Percentiles rank a stretch among this genome's conserved stretches.
Conservation (phyloP, 2,329 filamentous ascomycete genomes). For the Xylariaceae sp. region DNA sequence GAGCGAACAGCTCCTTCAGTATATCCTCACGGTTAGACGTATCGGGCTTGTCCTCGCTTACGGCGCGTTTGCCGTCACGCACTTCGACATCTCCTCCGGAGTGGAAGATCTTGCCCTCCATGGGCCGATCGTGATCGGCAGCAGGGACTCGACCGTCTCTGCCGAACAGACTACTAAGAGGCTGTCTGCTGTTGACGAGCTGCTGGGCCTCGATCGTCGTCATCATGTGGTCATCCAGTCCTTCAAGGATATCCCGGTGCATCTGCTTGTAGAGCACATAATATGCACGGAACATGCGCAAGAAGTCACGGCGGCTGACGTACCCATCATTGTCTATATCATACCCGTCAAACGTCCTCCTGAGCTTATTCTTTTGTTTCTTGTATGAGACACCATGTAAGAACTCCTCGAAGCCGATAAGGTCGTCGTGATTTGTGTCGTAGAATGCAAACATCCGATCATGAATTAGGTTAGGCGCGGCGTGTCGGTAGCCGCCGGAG, state of each 20-base stretch:
- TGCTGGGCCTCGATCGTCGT: slow-evolving; percentile 78
- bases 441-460: slow-evolving; percentile 98
- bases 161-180: slow-evolving; percentile 76
- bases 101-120: slow-evolving; percentile 71
- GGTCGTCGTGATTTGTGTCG: slow-evolving; percentile 83
- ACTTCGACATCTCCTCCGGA: slow-evolving; percentile 69
- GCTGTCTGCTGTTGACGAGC: slow-evolving; percentile 75
- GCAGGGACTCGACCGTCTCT: slow-evolving; percentile 72
- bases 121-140: slow-evolving; percentile 63
- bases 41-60: slow-evolving; percentile 66
- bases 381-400: slow-evolving; percentile 78
- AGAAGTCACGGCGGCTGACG: slow-evolving; percentile 83
- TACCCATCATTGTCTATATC: slow-evolving; percentile 89
- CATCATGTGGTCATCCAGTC: slow-evolving; percentile 77
- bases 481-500: slow-evolving; percentile 77
- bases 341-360: slow-evolving; percentile 83
- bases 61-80: slow-evolving; percentile 61
- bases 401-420: slow-evolving; percentile 94
- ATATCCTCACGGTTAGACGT: slow-evolving; percentile 66
- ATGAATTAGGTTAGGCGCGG: slow-evolving; percentile 86
- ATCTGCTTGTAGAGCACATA: slow-evolving; percentile 91
- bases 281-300: slow-evolving; percentile 90
- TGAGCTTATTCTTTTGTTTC: slow-evolving; percentile 71
- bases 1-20: slow-evolving; percentile 57
- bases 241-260: slow-evolving; percentile 81